Evolutionary conservation across 257 asterid species (phyloP).

Genomic region (Coffea canephora): DNA sequence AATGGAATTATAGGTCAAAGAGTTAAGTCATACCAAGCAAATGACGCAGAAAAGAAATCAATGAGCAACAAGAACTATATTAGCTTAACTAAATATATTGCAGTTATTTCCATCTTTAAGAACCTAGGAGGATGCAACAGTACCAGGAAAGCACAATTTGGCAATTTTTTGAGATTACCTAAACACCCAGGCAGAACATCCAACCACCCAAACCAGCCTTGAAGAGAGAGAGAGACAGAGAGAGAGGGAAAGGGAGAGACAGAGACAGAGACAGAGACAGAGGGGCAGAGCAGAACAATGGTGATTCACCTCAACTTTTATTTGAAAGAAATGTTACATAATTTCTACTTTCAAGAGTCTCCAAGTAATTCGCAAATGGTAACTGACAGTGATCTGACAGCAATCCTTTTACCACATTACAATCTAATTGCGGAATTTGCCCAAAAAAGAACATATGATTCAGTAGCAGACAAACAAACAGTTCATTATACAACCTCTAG

Average conservation of each 20-base stretch:
- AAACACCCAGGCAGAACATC: not conserved
- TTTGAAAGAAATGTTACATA: not conserved
- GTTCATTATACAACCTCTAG: not conserved
- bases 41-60: not conserved
- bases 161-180: not conserved
- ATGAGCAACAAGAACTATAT: slow-evolving; percentile 5
- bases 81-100: not conserved
- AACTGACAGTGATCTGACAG: not conserved
- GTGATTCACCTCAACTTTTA: not conserved
- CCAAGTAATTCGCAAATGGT: not conserved
- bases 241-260: not conserved
- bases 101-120: not conserved
- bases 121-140: not conserved
- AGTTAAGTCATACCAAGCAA: not conserved
- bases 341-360: not conserved
- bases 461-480: not conserved
- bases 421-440: not conserved
- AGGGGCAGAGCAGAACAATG: not conserved
- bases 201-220: not conserved
- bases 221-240: not conserved
- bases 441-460: not conserved
- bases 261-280: no score
- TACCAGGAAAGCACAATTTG: not conserved
- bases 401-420: not conserved
- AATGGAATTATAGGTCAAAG: not conserved